Percentiles rank a stretch among this genome's conserved stretches.
Conservation (phyloP, 2,329 filamentous ascomycete species). For the Davidsoniella eucalypti region DNA sequence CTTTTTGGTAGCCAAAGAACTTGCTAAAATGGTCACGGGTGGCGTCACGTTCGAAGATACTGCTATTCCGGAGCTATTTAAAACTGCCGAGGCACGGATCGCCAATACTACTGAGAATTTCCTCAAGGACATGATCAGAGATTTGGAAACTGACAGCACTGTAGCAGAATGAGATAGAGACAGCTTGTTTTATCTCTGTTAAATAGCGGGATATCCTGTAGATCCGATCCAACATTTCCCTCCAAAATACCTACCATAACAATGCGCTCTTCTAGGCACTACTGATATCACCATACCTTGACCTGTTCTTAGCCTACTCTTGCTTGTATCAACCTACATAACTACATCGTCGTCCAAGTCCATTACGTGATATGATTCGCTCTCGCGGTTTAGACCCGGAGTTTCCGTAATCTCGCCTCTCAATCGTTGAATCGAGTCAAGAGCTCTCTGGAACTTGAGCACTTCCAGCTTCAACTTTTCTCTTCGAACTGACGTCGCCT, state of each 20-base stretch:
- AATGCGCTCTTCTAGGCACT: background rate
- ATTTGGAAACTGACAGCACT: no score
- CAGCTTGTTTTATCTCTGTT: no score
- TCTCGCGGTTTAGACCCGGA: background rate
- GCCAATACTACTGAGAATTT: background rate
- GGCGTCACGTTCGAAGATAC: slow-evolving; percentile 20
- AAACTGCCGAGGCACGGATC: background rate
- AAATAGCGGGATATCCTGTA: background rate
- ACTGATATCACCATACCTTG: background rate
- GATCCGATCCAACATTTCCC: no score
- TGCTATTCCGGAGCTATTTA: slow-evolving; percentile 2
- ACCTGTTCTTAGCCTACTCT: background rate
- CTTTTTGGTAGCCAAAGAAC: slow-evolving; percentile 23
- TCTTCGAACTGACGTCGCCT: slow-evolving; percentile 24
- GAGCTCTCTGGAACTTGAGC: slow-evolving; percentile 30
- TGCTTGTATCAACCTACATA: background rate
- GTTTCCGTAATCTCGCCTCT: slow-evolving; percentile 20
- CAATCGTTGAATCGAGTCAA: slow-evolving; percentile 28
- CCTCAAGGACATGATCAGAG: no score
- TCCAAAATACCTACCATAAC: no score
- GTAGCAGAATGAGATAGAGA: no score
- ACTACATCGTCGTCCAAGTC: background rate
- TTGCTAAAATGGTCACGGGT: slow-evolving; percentile 25
- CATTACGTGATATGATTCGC: background rate
- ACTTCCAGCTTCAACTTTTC: slow-evolving; percentile 27